Evolutionary conservation across 495 filamentous ascomycete genomes (phyloP).

Genomic region (Cercophora scortea): DNA sequence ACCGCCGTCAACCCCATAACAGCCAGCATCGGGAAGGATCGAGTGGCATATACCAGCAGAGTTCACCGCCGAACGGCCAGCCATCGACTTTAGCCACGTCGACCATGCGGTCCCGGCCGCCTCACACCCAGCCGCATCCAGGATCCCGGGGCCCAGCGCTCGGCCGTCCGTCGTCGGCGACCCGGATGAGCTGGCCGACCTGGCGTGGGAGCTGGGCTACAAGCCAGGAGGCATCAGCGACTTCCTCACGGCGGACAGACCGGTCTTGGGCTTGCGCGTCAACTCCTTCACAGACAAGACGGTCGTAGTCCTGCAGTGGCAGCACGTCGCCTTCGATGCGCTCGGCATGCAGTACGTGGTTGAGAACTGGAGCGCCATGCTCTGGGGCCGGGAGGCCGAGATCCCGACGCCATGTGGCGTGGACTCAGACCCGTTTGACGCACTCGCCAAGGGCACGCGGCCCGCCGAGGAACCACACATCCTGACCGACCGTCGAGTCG

Average conservation of each 20-base stretch:
- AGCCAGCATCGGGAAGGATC: constrained; percentile 13
- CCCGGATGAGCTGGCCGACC: constrained; percentile 12
- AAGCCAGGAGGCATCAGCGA: constrained; percentile 16
- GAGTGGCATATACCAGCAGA: constrained; percentile 36
- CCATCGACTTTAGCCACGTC: constrained; percentile 24
- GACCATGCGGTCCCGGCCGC: constrained; percentile 13
- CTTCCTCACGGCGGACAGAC: constrained; percentile 12
- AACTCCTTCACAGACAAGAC: constrained; percentile 23
- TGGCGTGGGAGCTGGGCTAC: constrained; percentile 17
- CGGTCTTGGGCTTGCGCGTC: constrained; percentile 20
- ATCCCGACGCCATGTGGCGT: constrained; percentile 13
- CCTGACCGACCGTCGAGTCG: constrained; percentile 11
- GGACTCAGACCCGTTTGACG: constrained; percentile 11
- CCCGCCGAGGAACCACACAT: constrained; percentile 7
- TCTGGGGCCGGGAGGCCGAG: constrained; percentile 14
- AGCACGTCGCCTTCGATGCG: constrained; percentile 21
- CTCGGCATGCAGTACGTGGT: constrained; percentile 17
- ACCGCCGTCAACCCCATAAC: constrained; percentile 1
- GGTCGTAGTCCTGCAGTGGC: constrained; percentile 27
- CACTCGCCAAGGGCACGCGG: constrained; percentile 6
- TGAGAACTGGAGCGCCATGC: constrained; percentile 13
- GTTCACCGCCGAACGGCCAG: constrained; percentile 26
- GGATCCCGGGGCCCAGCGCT: constrained; percentile 17
- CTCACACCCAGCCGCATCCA: constrained; percentile 25
- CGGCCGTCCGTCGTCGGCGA: constrained; percentile 16